phyloP scores from a whole-genome alignment of 768 basidiomycete species.

The Lentinula guzmanii region DNA sequence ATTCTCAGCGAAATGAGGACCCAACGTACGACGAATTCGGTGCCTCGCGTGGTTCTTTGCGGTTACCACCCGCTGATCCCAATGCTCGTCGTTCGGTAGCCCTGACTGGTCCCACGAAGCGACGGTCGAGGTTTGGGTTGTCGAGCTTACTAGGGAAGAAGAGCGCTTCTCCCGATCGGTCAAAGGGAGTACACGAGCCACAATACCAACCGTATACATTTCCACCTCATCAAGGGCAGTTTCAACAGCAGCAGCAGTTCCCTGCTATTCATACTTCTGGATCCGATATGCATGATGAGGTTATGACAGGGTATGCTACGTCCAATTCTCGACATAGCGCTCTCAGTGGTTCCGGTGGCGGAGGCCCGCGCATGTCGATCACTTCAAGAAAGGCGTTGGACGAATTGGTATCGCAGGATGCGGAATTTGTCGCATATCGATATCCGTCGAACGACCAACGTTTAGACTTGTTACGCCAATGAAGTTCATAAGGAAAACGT shows the following conservation, averaged over 20 bases:
- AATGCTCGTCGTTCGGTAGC: slow-evolving; percentile 2
- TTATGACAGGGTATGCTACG: slow-evolving; percentile 37
- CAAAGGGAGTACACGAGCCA: slow-evolving; percentile 26
- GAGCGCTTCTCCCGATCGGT: slow-evolving; percentile 20
- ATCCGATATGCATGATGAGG: slow-evolving; percentile 46
- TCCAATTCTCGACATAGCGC: slow-evolving; percentile 49
- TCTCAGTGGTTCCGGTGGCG: slow-evolving; percentile 26
- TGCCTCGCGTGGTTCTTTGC: slow-evolving; percentile 53
- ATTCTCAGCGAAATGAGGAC: slow-evolving; percentile 18
- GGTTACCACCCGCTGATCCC: slow-evolving; percentile 18
- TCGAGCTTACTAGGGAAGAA: slow-evolving; percentile 61
- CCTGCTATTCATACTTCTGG: slow-evolving; percentile 40
- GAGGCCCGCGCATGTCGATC: slow-evolving; percentile 50
- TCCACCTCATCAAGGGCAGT: background rate
- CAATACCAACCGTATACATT: slow-evolving; percentile 14
- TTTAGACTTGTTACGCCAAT: slow-evolving; percentile 48
- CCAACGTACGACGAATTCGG: slow-evolving; percentile 70
- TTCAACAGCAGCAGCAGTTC: slow-evolving; percentile 30
- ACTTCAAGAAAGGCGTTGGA: slow-evolving; percentile 68
- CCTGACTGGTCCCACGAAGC: slow-evolving; percentile 37
- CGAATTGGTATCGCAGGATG: slow-evolving; percentile 78
- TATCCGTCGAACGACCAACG: slow-evolving; percentile 78
- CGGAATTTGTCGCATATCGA: slow-evolving; percentile 81
- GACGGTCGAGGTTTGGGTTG: slow-evolving; percentile 72
- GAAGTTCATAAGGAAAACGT: background rate